Percentiles rank a stretch among this genome's conserved stretches.
These are phyloP conservation scores for Arthrobotrys megalospora DNA, from an alignment of 2,329 filamentous ascomycete species.

Conservation along the genomic window DNA sequence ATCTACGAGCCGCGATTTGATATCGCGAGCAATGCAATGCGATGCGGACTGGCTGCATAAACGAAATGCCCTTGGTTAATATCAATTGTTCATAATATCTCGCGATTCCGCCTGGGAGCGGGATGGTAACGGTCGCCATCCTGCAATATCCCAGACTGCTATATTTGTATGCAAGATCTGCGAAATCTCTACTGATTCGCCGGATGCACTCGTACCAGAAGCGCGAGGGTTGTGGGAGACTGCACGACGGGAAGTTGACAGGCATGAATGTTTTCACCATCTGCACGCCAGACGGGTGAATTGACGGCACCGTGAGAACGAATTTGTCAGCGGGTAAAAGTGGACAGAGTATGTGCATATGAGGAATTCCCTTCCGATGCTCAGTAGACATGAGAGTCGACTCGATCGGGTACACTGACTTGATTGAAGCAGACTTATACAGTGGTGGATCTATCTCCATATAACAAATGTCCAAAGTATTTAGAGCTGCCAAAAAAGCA, in stretches of 20 bases:
- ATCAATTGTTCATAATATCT: slow-evolving; percentile 1
- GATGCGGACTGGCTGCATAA: neutral
- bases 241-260: neutral
- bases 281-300: neutral
- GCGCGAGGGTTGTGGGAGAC: neutral
- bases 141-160: neutral
- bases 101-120: neutral
- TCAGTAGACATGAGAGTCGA: neutral
- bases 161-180: slow-evolving; percentile 12
- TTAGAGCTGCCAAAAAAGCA: no score
- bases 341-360: neutral
- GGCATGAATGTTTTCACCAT: no score
- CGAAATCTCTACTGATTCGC: slow-evolving; percentile 1
- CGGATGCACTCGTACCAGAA: neutral
- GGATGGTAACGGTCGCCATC: neutral
- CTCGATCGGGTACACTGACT: neutral
- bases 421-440: neutral
- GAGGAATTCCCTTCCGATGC: slow-evolving; percentile 1
- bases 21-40: neutral
- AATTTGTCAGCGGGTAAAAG: no score
- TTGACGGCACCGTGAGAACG: neutral
- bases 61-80: neutral
- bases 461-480: neutral
- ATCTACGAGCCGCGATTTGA: neutral
- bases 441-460: neutral